Conservation (phyloP, 2,329 filamentous ascomycete species). For the Trichoderma semiorbis region DNA sequence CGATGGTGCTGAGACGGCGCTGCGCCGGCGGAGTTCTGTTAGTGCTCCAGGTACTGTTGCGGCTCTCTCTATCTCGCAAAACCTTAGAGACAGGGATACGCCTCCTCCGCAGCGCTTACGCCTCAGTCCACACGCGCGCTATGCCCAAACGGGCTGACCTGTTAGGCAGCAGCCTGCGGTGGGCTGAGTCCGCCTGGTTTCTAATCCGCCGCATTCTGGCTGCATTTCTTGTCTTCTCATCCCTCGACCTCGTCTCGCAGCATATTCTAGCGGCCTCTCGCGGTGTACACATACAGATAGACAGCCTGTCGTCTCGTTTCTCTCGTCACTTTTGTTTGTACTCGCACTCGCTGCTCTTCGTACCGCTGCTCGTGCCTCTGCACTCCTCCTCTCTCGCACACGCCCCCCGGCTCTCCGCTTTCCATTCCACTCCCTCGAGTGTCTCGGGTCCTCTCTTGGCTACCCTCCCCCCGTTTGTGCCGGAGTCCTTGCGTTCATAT, state of each 20-base stretch:
- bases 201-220: slow-evolving; percentile 20
- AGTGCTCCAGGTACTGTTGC: slow-evolving; percentile 14
- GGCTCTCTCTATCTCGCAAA: not conserved
- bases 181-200: slow-evolving; percentile 22
- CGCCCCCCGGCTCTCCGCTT: slow-evolving; percentile 8
- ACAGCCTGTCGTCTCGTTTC: not conserved
- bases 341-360: not conserved
- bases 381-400: not conserved
- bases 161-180: slow-evolving; percentile 26
- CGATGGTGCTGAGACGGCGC: not conserved
- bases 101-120: slow-evolving; percentile 19
- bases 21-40: not conserved
- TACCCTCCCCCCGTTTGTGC: slow-evolving; percentile 9
- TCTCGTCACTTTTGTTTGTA: not conserved
- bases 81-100: slow-evolving; percentile 19
- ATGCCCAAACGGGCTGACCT: slow-evolving; percentile 16
- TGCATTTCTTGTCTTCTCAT: slow-evolving; percentile 1
- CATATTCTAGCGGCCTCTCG: not conserved
- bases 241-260: not conserved
- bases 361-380: not conserved
- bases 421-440: slow-evolving; percentile 8
- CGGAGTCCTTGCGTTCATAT: slow-evolving; percentile 16
- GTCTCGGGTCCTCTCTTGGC: slow-evolving; percentile 1
- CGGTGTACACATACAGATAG: not conserved
- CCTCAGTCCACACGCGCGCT: slow-evolving; percentile 21